Evolutionary conservation across 257 asterid genomes (phyloP), one percentile per base, ranked within the genome.

Genomic region (Echium plantagineum): DNA sequence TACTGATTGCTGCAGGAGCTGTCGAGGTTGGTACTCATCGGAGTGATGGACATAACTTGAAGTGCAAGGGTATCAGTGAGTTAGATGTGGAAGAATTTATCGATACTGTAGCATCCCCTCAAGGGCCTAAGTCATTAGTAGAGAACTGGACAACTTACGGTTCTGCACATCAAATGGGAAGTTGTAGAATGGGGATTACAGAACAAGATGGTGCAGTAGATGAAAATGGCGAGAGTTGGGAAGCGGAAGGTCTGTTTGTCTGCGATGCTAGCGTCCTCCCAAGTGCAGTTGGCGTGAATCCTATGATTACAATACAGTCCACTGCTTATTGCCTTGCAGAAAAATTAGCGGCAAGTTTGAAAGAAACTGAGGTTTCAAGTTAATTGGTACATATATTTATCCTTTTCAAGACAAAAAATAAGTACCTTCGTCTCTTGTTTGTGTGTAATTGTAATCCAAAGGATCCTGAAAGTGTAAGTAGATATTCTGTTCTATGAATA

Each of bases 91-190:
- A 82, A 49, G 72, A 56, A 73, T 91, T 91, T 65, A 62, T 91
- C 31, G 87, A 78, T 1, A 71, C 74, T 0, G 95, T 90, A 1
- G 58, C 18, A 2, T 90, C 85, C 5, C 35, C 75, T 0, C 80
- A 81, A 15, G 96, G 98, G 58, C 89, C 94, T 0, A 81, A 72
- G 18, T 69, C 91, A 2, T 1, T 77, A 49, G 86, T 64, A 6
- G 62, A 77, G 78, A 62, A 80, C 0, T 90, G 91, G 81, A 76
- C 83, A 0, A 85, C 81, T 0, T 91, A 87, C 56, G 49, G 72
- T 35, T 85, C 95, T 1, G 96, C 98, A 2, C 98, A 91, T 70
- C 98, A 91, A 63, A 87, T 91, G 88, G 96, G 98, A 26, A 87
- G 98, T 58, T 91, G 95, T 53, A 77, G 87, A 63, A 90, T 90